These are phyloP conservation scores for Nakaseomyces bracarensis DNA, from an alignment of 1,139 yeast genomes.

Conservation along the genomic window DNA sequence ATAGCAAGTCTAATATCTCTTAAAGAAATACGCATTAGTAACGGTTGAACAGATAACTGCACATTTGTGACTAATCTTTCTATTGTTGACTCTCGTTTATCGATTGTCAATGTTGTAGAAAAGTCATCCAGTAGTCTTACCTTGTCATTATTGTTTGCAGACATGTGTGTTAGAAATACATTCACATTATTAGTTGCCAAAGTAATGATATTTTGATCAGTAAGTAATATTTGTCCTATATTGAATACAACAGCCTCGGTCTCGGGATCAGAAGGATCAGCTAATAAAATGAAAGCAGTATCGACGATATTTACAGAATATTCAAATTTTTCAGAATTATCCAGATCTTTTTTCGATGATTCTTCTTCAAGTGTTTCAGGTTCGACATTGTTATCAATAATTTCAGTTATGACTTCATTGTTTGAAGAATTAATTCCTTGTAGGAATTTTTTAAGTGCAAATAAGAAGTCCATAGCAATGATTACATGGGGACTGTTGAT, in stretches of 20 bases:
- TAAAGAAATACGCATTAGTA: conserved; percentile 71
- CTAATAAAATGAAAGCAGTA: conserved; percentile 70
- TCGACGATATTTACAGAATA: conserved; percentile 67
- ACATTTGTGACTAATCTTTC: conserved; percentile 53
- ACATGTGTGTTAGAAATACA: conserved; percentile 76
- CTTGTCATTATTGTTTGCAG: conserved; percentile 47
- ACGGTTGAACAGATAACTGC: conserved; percentile 69
- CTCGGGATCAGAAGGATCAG: conserved; percentile 60
- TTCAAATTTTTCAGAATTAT: conserved; percentile 32
- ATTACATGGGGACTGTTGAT: conserved; percentile 77
- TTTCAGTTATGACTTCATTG: background rate
- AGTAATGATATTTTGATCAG: conserved; percentile 57
- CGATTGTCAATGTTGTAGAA: conserved; percentile 67
- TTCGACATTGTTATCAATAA: conserved; percentile 32
- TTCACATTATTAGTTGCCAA: conserved; percentile 76
- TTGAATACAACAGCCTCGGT: conserved; percentile 89
- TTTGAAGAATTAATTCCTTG: background rate
- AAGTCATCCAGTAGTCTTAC: conserved; percentile 83
- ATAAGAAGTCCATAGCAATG: conserved; percentile 75
- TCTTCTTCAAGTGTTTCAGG: conserved; percentile 7
- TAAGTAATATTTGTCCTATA: conserved; percentile 66
- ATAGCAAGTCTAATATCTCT: conserved; percentile 80
- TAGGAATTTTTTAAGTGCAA: conserved; percentile 60
- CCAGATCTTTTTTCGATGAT: too few species aligned
- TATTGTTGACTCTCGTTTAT: conserved; percentile 55